These are phyloP conservation scores for Diplosphaera chodatii DNA, from an alignment of 139 green algal genomes.

Conservation along the genomic window DNA sequence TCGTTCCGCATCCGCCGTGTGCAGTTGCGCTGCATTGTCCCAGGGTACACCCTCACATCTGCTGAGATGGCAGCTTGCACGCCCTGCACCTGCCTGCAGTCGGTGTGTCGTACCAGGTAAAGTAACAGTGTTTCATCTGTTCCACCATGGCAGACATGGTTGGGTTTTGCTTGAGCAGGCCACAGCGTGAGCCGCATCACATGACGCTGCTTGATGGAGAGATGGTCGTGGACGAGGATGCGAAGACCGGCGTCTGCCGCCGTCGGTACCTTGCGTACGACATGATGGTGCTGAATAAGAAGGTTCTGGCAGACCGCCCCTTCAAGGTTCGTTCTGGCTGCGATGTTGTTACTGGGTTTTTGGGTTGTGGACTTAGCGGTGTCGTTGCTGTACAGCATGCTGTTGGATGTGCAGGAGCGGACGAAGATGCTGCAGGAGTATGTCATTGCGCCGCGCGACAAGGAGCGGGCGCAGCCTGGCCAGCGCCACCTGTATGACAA, in stretches of 20 bases:
- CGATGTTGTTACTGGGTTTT: too few species aligned
- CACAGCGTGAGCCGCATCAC: slow-evolving; percentile 29
- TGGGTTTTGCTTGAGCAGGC: slow-evolving; percentile 1
- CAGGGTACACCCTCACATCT: not conserved
- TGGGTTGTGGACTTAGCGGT: too few species aligned
- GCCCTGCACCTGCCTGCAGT: too few species aligned
- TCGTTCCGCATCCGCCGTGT: slow-evolving; percentile 54
- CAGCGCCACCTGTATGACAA: slow-evolving; percentile 5
- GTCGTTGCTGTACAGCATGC: too few species aligned
- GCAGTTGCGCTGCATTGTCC: slow-evolving; percentile 41
- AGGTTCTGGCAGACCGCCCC: slow-evolving; percentile 30
- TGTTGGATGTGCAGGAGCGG: slow-evolving; percentile 28
- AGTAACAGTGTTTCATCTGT: too few species aligned
- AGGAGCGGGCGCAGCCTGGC: slow-evolving; percentile 42
- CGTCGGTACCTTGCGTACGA: slow-evolving; percentile 87
- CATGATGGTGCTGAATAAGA: slow-evolving; percentile 61
- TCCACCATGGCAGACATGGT: too few species aligned
- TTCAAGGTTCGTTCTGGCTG: slow-evolving; percentile 48
- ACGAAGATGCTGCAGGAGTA: slow-evolving; percentile 37
- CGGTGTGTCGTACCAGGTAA: too few species aligned
- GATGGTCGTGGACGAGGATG: slow-evolving; percentile 88
- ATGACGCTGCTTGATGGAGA: slow-evolving; percentile 92
- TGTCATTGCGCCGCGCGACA: slow-evolving; percentile 42
- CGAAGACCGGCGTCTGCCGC: slow-evolving; percentile 22
- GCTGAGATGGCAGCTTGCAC: too few species aligned